phyloP scores from a whole-genome alignment of 495 filamentous ascomycete species.

The Aspergillus sclerotiicarbonarius region DNA sequence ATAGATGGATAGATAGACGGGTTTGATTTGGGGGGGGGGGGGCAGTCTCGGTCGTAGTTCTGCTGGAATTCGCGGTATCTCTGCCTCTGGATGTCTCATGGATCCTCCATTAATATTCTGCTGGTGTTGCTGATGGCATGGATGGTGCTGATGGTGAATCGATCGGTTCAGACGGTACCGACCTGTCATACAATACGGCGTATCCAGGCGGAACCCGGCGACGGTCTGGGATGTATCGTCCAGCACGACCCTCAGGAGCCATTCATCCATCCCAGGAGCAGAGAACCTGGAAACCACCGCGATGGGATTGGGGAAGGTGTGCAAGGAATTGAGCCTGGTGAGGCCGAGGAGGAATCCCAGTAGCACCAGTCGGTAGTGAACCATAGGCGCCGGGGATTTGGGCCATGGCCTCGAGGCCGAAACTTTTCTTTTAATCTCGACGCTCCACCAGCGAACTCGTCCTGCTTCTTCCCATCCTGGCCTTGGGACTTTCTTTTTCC shows the following conservation, averaged over 20 bases:
- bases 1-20: no score
- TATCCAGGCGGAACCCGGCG: background rate
- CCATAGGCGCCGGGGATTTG: background rate
- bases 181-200: background rate
- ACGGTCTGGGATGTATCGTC: background rate
- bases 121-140: no score
- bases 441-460: constrained; percentile 26
- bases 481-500: constrained; percentile 16
- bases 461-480: constrained; percentile 11
- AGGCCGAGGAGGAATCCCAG: background rate
- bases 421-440: constrained; percentile 40
- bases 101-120: no score
- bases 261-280: background rate
- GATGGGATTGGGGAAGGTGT: no score
- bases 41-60: no score
- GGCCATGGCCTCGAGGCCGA: constrained; percentile 28
- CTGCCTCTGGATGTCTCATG: no score
- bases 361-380: background rate
- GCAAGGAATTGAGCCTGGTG: background rate
- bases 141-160: background rate
- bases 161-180: background rate
- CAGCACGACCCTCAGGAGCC: background rate
- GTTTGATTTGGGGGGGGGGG: no score
- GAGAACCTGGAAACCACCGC: background rate
- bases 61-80: no score